Evolutionary conservation across 768 basidiomycete genomes (phyloP).

Genomic region (Suillus paluster): DNA sequence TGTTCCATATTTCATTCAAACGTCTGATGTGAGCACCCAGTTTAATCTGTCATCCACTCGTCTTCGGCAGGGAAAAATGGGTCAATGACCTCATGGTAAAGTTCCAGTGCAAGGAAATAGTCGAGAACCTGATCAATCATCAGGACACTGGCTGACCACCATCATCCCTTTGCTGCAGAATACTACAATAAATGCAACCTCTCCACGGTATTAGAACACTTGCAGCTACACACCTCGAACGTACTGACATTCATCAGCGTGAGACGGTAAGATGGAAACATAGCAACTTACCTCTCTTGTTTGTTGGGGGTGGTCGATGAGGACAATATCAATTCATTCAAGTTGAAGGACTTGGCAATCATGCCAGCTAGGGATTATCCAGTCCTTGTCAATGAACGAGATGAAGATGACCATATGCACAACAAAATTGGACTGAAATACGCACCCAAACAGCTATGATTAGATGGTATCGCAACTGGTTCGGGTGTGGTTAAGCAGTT

Average conservation of each 20-base stretch:
- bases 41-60: no score
- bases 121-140: neutral
- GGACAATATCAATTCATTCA: no score
- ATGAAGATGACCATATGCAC: no score
- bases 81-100: neutral
- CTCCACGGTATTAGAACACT: neutral
- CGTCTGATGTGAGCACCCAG: no score
- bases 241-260: neutral
- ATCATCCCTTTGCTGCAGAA: neutral
- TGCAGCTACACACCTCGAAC: neutral
- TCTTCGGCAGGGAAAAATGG: no score
- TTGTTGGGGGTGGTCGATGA: neutral
- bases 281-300: neutral
- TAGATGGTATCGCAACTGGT: slow-evolving; percentile 28
- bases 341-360: no score
- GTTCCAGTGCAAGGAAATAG: neutral
- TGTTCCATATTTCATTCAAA: no score
- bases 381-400: no score
- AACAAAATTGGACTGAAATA: no score
- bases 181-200: neutral
- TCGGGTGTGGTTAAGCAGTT: slow-evolving; percentile 17
- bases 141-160: neutral
- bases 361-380: no score
- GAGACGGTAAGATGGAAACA: neutral
- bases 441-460: neutral